Evolutionary conservation across 2,329 filamentous ascomycete genomes (phyloP), one percentile per base, ranked within the genome.

Genomic region (Neoarthrinium moseri): DNA sequence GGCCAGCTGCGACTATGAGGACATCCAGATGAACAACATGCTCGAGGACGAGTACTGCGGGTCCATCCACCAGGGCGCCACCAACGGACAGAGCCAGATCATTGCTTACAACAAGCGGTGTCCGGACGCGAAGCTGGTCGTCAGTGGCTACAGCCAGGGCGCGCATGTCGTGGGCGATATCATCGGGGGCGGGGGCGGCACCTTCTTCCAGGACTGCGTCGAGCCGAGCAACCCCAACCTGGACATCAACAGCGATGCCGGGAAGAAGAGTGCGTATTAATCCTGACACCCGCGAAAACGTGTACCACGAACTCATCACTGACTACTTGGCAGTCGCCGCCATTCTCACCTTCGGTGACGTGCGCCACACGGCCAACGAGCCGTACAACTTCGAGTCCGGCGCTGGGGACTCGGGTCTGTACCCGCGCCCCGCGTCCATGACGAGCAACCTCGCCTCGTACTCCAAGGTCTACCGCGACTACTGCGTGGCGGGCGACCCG

Each of bases 81-180:
- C 49, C 30, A 65, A 65, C 39, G 67, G 68, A 4, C 49, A 63
- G 22, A 40, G 47, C 12, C 66, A 72, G 53, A 68, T 74, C 49
- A 61, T 58, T 6, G 63, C 60, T 0, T 73, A 72, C 52, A 63
- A 63, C 52, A 54, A 63, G 51, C 56, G 57, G 13, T 74, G 69
- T 46, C 69, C 70, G 13, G 50, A 68, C 29, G 49, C 67, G 18
- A 68, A 64, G 48, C 60, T 73, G 11, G 67, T 72, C 6, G 42
- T 73, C 23, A 67, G 64, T 48, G 70, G 70, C 0, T 73, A 69
- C 51, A 69, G 65, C 2, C 65, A 73, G 42, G 70, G 69, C 37
- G 63, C 58, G 2, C 66, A 70, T 2, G 59, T 73, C 11, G 51
- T 67, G 15, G 59, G 66, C 34, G 67, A 68, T 48, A 57, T 70